phyloP scores from a whole-genome alignment of 352 stramenopile genomes.

The Globisporangium cederbergense region DNA sequence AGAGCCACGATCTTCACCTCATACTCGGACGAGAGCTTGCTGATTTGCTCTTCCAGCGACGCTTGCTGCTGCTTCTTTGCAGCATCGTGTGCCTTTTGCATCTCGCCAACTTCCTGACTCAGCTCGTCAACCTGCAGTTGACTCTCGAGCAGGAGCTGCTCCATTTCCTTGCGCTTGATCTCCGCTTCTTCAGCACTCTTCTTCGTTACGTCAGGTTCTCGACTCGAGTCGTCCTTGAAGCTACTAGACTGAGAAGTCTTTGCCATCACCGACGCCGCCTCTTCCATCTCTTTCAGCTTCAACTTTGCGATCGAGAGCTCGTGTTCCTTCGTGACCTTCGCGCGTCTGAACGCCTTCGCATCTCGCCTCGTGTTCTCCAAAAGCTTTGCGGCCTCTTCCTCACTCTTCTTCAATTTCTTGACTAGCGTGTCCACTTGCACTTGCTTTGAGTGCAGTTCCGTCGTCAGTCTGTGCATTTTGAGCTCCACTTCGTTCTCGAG shows the following conservation, averaged over 20 bases:
- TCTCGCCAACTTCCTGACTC: conserved; percentile 45
- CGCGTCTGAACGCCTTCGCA: conserved; percentile 38
- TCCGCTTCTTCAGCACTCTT: conserved; percentile 16
- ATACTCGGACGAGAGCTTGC: conserved; percentile 47
- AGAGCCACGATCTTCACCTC: conserved; percentile 41
- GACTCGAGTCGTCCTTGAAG: conserved; percentile 21
- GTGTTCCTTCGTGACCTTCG: conserved; percentile 63
- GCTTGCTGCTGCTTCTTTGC: conserved; percentile 35
- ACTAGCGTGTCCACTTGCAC: conserved; percentile 44
- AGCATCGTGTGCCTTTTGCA: conserved; percentile 33
- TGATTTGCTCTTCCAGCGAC: conserved; percentile 36
- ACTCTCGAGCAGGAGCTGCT: conserved; percentile 47
- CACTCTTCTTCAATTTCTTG: conserved; percentile 56
- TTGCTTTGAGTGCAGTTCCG: conserved; percentile 59
- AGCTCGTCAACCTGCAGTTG: conserved; percentile 53
- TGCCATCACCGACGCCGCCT: conserved; percentile 22
- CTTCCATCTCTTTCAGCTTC: conserved; percentile 62
- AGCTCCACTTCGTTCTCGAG: conserved; percentile 60
- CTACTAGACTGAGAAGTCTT: conserved; percentile 7
- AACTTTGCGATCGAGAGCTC: conserved; percentile 57
- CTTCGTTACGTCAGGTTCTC: conserved; percentile 17
- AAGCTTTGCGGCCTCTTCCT: conserved; percentile 43
- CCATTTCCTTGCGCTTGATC: conserved; percentile 39
- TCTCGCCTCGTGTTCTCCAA: conserved; percentile 49
- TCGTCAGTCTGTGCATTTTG: conserved; percentile 48